Base-by-base conservation (phyloP, 805 yeast species). In the Wilhelminamyces savonicus region DNA sequence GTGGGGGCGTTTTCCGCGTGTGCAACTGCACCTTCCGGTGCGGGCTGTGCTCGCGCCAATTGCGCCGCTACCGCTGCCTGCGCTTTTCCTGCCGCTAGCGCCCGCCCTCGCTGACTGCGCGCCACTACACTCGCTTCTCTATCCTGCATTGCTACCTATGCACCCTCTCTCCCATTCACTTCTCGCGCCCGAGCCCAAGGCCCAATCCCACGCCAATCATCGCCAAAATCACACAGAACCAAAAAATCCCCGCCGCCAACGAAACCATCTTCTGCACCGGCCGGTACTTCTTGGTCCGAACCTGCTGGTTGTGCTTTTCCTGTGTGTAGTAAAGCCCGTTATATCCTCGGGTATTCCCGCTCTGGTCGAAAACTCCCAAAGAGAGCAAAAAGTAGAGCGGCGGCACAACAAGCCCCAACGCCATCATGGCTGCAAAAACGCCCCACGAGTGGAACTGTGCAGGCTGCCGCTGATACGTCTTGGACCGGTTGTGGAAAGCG, bases 191-290 rank as follows among this genome's bases (percentile, higher is more conserved):
- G 12, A 42, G 18, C 2, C 60, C 60, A 2, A 58, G 32, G 4
- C 62, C 65, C 15, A 62, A 39, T 3, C 66, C 67, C 5, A 62
- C 58, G 1, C 58, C 66, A 3, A 62, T 54, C 68, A 61, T 59
- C 13, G 66, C 56, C n/a, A 59, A 24, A 7, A 57, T 48, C 2
- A 51, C 36, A 12, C 37, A 24, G 5, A 58, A 26, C 69, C 69
- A 63, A 5, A 50, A 5, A 5, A 62, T 7, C 7, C 69, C 68
- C 4, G 59, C 15, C 3, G 39, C 27, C 7, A 53, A 38, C 37
- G 66, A 56, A 21, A 45, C 25, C 2, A 50, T 9, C 37, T 62
- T 62, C 40, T 63, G 69, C 19, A 22, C 16, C 5, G 34, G 32
- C 13, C 41, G 35, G 27, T 24, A 24, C 19, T 34, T 32, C 9